Base-by-base conservation (phyloP, 495 filamentous ascomycete species). In the Talaromyces stipitatus region DNA sequence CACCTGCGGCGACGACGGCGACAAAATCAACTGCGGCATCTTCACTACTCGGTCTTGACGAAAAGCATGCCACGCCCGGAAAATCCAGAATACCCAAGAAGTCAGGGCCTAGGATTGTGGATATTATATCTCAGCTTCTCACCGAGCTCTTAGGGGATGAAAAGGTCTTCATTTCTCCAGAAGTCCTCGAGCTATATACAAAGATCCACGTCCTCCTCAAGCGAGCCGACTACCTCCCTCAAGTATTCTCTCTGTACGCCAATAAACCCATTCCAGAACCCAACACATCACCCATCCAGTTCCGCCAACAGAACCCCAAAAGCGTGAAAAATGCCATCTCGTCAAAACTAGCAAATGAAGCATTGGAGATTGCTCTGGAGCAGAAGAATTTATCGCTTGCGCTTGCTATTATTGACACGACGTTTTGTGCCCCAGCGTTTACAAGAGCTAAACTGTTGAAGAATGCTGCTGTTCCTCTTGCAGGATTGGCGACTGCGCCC, bases 191-290 rank as follows among this genome's bases (percentile, higher is more conserved):
- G 16, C 66, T 72, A 54, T 97, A 95, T 63, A 82, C 92, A 48
- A 72, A 77, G 23, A 82, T 87, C 27, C 90, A 95, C 64, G 73
- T 81, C 16, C 72, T 81, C n/a, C 80, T 97, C 58, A 77, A 81
- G 53, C 83, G 76, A 47, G 85, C 90, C 11, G 75, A 88, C 57
- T 82, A 84, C 29, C 80, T 97, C 66, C 90, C 94, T 2, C 78
- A 85, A 45, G 82, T 88, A 47, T 87, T 98, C 74, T 66, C 82
- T 43, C 81, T 97, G 30, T 97, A 90, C 62, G 91, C 90, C 53
- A 79, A 79, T 64, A 98, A 97, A 69, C 88, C 89, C 14, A 71
- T 85, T 50, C 90, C 90, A 9, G 72, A 80, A 54, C 75, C 84
- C 63, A 71, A 74, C 22, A 77, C 78, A 38, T 79, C 75, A 3